These are phyloP conservation scores for Begonia fuchsioides DNA, from an alignment of 306 rosid species.

Conservation along the genomic window DNA sequence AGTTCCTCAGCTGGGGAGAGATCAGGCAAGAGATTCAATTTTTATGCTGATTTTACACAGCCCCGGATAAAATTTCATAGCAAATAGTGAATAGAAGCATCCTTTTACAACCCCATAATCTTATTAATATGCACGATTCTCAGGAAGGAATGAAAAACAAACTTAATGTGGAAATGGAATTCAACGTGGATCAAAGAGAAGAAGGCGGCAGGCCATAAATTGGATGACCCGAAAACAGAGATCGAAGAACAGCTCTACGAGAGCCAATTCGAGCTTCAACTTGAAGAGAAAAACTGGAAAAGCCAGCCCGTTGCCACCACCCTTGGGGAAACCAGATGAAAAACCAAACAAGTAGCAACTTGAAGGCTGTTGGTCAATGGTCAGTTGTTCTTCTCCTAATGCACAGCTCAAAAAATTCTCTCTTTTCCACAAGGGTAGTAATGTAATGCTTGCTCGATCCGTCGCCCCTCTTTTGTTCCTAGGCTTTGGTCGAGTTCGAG, in stretches of 20 bases:
- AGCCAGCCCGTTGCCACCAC: slow-evolving; percentile 7
- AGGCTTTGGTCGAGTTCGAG: no score
- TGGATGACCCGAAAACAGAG: neutral
- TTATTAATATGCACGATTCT: slow-evolving; percentile 9
- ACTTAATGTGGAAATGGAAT: slow-evolving; percentile 22
- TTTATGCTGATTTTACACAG: no score
- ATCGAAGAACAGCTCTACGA: neutral
- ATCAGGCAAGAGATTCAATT: slow-evolving; percentile 13
- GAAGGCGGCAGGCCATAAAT: slow-evolving; percentile 11
- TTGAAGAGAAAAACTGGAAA: slow-evolving; percentile 2
- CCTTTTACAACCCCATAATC: slow-evolving; percentile 5
- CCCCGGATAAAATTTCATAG: neutral
- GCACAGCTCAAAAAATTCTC: no score
- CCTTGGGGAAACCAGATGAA: slow-evolving; percentile 10
- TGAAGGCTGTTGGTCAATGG: no score
- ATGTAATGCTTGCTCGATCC: neutral
- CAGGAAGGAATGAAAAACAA: slow-evolving; percentile 31
- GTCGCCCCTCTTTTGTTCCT: no score
- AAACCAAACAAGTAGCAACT: no score
- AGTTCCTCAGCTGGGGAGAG: slow-evolving; percentile 4
- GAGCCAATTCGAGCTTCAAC: neutral
- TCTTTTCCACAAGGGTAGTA: slow-evolving; percentile 9
- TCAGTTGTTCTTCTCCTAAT: no score
- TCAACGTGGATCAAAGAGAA: slow-evolving; percentile 27
- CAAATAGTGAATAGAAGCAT: neutral